These are phyloP conservation scores for Mucor saturninus DNA, from an alignment of 371 early-diverging fungal species.

Conservation along the genomic window DNA sequence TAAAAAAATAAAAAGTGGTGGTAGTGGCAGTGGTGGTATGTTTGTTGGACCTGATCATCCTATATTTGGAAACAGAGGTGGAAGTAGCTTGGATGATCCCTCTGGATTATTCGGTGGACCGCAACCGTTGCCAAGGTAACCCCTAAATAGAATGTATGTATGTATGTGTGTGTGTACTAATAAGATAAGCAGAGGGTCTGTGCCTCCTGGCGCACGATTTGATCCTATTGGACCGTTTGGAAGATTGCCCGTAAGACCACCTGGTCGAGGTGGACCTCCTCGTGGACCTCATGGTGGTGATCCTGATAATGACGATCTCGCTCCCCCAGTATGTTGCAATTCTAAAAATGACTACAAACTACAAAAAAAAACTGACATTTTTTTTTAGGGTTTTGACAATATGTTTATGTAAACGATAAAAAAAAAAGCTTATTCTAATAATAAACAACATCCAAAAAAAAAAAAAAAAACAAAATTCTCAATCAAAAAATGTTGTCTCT, in stretches of 20 bases:
- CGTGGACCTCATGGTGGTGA: slow-evolving; percentile 61
- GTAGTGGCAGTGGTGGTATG: slow-evolving; percentile 82
- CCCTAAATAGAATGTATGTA: too few relatives aligned
- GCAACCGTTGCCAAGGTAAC: slow-evolving; percentile 55
- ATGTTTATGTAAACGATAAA: slow-evolving; percentile 63
- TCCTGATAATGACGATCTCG: slow-evolving; percentile 80
- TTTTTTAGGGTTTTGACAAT: slow-evolving; percentile 58
- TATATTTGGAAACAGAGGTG: slow-evolving; percentile 70
- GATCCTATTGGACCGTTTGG: slow-evolving; percentile 92
- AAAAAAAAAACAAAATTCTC: background rate
- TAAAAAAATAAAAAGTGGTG: slow-evolving; percentile 53
- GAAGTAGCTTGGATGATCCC: slow-evolving; percentile 30
- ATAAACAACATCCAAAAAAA: background rate
- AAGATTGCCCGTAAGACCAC: slow-evolving; percentile 46
- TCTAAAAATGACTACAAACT: background rate
- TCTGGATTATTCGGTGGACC: slow-evolving; percentile 56
- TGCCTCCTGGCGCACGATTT: slow-evolving; percentile 94
- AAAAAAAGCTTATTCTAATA: background rate
- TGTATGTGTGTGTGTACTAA: background rate
- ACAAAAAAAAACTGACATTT: background rate
- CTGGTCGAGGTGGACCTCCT: slow-evolving; percentile 55
- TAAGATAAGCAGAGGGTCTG: slow-evolving; percentile 61
- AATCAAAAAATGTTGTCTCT: too few relatives aligned
- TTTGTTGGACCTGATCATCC: slow-evolving; percentile 91
- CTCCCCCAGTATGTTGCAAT: slow-evolving; percentile 65